Base-by-base conservation (phyloP, 345 rosid genomes). In the Pugionium dolabratum region DNA sequence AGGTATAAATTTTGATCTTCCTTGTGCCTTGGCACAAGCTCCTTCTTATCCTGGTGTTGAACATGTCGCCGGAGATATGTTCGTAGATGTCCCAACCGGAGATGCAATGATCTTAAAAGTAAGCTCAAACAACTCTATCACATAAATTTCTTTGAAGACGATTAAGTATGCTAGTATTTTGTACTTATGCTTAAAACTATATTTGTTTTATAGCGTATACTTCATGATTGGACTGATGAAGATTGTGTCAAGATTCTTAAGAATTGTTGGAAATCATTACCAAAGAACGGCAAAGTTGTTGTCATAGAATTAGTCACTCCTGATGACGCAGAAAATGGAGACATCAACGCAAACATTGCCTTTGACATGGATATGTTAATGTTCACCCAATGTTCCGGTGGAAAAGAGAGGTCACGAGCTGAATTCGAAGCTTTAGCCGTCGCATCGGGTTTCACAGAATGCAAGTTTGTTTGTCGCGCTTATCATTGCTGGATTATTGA, bases 21-120 rank as follows among this genome's bases (percentile, higher is more conserved):
- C 75, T 28, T 48, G 80, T 69, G 75, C 66, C 39, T 28, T 71
- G 11, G 54, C 45, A 28, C 27, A 70, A 56, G 75, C 72, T 29
- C 75, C 85, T 7, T 78, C 81, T 78, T 74, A 36, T 25, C 66
- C 3, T 7, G 47, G 30, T 9, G 86, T 86, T 51, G 76, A 90
- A 76, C 91, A 85, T 51, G 84, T 87, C 28, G 87, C 88, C 7
- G 95, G 97, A 4, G 90, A 90, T 74, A 90, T 90, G 97, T 87
- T 87, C 35, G 81, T 63, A 0, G 84, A 86, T 32, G 76, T 84
- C 36, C 97, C 95, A 1, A 74, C 63, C 52, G 95, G 79, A 37
- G 95, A 90, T 54, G 89, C 92, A 62, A 83, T 87, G 65, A 84
- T 87, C 84, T 81, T 87, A 84, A 87, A 90, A 83, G 95, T 90